phyloP scores from a whole-genome alignment of 2,329 filamentous ascomycete genomes.

The Talaromyces sp. region DNA sequence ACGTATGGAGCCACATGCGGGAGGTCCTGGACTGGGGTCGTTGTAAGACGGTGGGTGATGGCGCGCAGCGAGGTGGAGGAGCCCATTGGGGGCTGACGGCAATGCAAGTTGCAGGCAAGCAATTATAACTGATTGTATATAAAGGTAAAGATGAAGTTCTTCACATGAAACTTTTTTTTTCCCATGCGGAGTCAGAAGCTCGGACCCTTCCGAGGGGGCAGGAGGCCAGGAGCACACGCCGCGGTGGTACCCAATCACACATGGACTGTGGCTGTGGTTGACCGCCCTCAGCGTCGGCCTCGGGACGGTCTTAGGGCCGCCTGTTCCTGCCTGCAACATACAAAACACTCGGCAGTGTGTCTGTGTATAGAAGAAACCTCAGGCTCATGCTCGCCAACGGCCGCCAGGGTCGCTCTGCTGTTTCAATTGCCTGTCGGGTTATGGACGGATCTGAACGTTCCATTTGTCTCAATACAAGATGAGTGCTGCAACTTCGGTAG shows the following conservation, averaged over 20 bases:
- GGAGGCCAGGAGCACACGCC: not conserved
- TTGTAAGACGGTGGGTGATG: conserved; percentile 55
- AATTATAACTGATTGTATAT: not conserved
- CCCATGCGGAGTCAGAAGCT: conserved; percentile 1
- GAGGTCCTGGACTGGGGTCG: conserved; percentile 67
- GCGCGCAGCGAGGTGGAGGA: conserved; percentile 36
- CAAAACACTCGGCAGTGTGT: not conserved
- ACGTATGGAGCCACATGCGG: conserved; percentile 69
- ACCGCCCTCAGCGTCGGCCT: not conserved
- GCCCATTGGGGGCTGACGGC: conserved; percentile 17
- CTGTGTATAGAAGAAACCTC: not conserved
- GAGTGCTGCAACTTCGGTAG: conserved; percentile 20
- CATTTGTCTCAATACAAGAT: conserved; percentile 15
- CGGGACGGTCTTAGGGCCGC: not conserved
- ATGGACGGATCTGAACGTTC: conserved; percentile 12
- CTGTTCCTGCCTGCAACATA: not conserved
- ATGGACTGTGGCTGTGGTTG: not conserved
- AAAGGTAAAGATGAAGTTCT: not conserved
- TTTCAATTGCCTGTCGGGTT: not conserved
- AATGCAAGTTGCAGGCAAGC: not conserved
- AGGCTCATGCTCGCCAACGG: not conserved
- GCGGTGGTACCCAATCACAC: not conserved
- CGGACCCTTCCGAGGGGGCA: not conserved
- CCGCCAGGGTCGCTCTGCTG: not conserved
- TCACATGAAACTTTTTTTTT: conserved; percentile 1